Conservation (phyloP, 225 moss, liverwort and hornwort species). For the Polytrichum formosum region DNA sequence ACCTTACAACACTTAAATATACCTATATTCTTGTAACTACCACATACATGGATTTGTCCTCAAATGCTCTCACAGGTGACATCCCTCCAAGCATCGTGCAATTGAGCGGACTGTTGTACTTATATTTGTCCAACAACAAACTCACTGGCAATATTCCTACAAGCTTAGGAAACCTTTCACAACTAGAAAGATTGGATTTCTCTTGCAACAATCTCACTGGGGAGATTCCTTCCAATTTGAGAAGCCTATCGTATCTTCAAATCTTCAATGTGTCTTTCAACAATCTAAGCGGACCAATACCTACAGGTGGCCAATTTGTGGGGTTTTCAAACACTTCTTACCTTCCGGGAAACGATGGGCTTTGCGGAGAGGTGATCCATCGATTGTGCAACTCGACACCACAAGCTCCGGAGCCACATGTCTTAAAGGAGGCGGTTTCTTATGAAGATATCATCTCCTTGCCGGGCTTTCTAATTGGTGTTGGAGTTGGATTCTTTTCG, state of each 20-base stretch:
- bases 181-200: not conserved
- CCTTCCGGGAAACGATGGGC: slow-evolving; percentile 1
- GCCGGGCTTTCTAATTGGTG: not conserved
- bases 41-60: slow-evolving; percentile 8
- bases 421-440: not conserved
- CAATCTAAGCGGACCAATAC: not conserved
- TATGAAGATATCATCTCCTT: not conserved
- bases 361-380: slow-evolving; percentile 5
- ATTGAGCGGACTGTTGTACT: not conserved
- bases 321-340: not conserved
- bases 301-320: not conserved
- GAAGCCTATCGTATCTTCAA: not conserved
- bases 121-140: not conserved
- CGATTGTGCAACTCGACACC: not conserved
- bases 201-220: not conserved
- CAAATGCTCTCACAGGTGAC: too few species aligned
- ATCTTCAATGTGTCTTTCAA: slow-evolving; percentile 13
- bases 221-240: not conserved
- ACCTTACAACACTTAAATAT: too few species aligned
- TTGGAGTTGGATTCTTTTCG: not conserved
- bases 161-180: not conserved
- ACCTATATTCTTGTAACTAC: not conserved
- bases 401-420: not conserved
- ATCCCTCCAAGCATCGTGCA: not conserved
- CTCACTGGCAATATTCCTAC: slow-evolving; percentile 1